These are phyloP conservation scores for Moricandia moricandioides DNA, from an alignment of 345 rosid species.

Conservation along the genomic window DNA sequence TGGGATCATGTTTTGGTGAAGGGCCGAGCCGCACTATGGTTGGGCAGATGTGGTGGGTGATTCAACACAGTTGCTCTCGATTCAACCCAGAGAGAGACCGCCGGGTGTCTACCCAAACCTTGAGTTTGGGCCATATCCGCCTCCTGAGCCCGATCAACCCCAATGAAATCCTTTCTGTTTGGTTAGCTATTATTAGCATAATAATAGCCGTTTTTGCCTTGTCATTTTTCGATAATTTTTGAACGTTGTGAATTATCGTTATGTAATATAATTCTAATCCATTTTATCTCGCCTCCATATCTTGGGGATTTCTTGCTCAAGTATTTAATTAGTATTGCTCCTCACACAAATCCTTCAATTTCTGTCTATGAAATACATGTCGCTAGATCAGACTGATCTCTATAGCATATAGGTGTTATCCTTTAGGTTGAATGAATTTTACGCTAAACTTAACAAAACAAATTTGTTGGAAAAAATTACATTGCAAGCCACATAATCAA, in stretches of 20 bases:
- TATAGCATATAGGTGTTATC: no score
- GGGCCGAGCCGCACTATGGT: slow-evolving; percentile 98
- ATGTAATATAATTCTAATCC: slow-evolving; percentile 12
- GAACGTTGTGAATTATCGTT: slow-evolving; percentile 24
- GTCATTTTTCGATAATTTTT: background rate
- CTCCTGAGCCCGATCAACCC: slow-evolving; percentile 48
- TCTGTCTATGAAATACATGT: background rate
- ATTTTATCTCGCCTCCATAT: background rate
- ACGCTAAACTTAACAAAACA: no score
- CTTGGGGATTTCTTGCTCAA: background rate
- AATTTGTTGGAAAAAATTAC: no score
- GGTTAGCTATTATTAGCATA: slow-evolving; percentile 22
- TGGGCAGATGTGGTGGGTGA: slow-evolving; percentile 98
- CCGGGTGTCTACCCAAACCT: slow-evolving; percentile 81
- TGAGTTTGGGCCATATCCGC: slow-evolving; percentile 61
- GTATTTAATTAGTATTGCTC: background rate
- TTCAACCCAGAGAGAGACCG: slow-evolving; percentile 73
- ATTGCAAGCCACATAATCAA: no score
- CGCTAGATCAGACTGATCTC: background rate
- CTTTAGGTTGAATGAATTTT: no score
- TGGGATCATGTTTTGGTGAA: slow-evolving; percentile 31
- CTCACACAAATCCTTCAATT: background rate
- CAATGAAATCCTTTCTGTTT: slow-evolving; percentile 13
- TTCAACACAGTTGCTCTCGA: slow-evolving; percentile 77
- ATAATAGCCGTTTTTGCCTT: slow-evolving; percentile 11